Evolutionary conservation across 805 yeast genomes (phyloP), one percentile per base, ranked within the genome.

Genomic region (Candida sanyiensis): DNA sequence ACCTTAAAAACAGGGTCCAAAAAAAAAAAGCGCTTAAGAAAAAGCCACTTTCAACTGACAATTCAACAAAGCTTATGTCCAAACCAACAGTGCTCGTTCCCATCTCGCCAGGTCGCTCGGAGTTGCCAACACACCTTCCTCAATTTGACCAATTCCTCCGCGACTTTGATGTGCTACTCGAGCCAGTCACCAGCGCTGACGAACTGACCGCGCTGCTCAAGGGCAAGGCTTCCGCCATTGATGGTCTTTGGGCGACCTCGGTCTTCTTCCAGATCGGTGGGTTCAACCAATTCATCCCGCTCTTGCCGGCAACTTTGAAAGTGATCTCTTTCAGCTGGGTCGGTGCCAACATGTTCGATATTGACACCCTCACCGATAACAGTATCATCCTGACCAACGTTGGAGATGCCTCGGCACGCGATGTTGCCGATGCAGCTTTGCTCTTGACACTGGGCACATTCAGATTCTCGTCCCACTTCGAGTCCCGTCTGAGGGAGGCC

Each of bases 381-480:
- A 72, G 70, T n/a, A 73, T 83, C 29, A 51, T 62, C 17, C 63
- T 83, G 47, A 75, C 83, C 44, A 80, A 83, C 54, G 76, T 79
- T 41, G 72, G 83, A 44, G 60, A 72, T 7, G 66, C 67, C 25
- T 77, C 81, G 0, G 73, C 83, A 2, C 72, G 66, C 20, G 79
- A 82, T 12, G 93, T 83, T 24, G 83, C 88, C 3, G 93, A 83
- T 46, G 58, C 77, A 40, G 89, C 80, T 3, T 59, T 82, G 35
- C 70, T 64, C 49, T 67, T 78, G 49, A 63, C 81, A 1, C 51
- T 83, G 43, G 67, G 75, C 35, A 70, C 78, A 20, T 80, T 80
- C 62, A 66, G 93, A 46, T 69, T 71, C 59, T 73, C 76, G 43
- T 55, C 65, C 2, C 56, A 69, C 30, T 72, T 73, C 54, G 73